Conservation (phyloP, 345 rosid species). For the Euphorbia lathyris region DNA sequence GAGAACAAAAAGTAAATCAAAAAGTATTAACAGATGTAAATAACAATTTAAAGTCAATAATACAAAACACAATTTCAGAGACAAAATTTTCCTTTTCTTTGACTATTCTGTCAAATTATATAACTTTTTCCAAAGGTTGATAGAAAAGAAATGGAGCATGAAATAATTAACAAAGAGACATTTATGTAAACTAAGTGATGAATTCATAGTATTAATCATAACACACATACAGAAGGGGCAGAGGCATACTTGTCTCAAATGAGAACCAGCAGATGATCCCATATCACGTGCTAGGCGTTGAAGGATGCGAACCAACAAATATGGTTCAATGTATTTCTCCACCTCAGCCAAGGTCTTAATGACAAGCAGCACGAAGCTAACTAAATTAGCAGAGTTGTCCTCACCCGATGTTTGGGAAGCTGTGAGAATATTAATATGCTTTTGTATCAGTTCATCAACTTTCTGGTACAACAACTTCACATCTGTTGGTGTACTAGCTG, state of each 20-base stretch:
- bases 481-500: constrained; percentile 60
- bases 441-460: constrained; percentile 86
- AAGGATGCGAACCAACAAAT: constrained; percentile 72
- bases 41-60: not conserved
- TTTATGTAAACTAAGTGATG: not conserved
- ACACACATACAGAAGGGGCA: not conserved
- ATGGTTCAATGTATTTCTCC: constrained; percentile 75
- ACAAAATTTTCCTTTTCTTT: not conserved
- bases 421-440: constrained; percentile 64
- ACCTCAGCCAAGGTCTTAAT: constrained; percentile 89
- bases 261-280: constrained; percentile 79
- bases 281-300: constrained; percentile 90
- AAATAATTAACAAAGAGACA: not conserved
- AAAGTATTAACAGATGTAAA: not conserved
- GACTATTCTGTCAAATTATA: not conserved
- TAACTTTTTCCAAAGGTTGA: not conserved
- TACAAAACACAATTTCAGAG: not conserved
- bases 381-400: constrained; percentile 67
- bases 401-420: constrained; percentile 71
- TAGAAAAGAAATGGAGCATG: not conserved
- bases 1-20: not conserved
- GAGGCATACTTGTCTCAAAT: constrained; percentile 74
- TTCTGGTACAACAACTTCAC: constrained; percentile 77
- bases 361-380: constrained; percentile 89
- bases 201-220: not conserved